phyloP scores from a whole-genome alignment of 164 flowering plant species.

The Liriodendron chinense region DNA sequence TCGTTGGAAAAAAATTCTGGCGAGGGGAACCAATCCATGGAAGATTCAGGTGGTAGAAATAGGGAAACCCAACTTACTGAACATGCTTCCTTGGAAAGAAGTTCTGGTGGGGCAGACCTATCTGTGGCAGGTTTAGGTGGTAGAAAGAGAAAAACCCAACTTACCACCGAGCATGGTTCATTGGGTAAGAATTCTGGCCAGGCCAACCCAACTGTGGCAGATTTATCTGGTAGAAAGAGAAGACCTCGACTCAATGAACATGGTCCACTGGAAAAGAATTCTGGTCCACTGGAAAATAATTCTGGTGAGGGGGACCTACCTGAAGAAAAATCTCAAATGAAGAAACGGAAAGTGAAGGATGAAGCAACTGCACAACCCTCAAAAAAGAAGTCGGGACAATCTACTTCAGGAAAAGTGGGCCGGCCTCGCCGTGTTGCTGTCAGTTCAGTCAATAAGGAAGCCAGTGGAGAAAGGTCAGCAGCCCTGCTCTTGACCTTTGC shows the following conservation, averaged over 20 bases:
- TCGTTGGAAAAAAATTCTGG: not conserved
- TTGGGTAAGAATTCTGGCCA: not conserved
- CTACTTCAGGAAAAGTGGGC: not conserved
- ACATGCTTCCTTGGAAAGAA: not conserved
- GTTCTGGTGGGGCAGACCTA: not conserved
- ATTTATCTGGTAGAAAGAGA: not conserved
- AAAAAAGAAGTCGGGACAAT: not conserved
- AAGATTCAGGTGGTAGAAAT: not conserved
- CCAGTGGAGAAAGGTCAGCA: conserved; percentile 21
- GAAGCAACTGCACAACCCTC: not conserved
- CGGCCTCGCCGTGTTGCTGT: not conserved
- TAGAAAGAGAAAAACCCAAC: not conserved
- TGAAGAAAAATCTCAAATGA: conserved; percentile 1
- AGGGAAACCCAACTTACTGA: not conserved
- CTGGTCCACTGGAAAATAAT: not conserved
- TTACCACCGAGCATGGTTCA: not conserved
- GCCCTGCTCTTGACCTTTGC: conserved; percentile 50
- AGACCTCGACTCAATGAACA: not conserved
- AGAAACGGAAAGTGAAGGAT: not conserved
- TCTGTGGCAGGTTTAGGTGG: not conserved
- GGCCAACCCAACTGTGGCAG: not conserved
- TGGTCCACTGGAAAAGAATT: not conserved
- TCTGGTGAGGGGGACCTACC: not conserved
- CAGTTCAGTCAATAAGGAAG: not conserved
- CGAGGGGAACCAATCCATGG: not conserved